Base-by-base conservation (phyloP, 1,139 yeast genomes). In the Geotrichum cucujoidarum region DNA sequence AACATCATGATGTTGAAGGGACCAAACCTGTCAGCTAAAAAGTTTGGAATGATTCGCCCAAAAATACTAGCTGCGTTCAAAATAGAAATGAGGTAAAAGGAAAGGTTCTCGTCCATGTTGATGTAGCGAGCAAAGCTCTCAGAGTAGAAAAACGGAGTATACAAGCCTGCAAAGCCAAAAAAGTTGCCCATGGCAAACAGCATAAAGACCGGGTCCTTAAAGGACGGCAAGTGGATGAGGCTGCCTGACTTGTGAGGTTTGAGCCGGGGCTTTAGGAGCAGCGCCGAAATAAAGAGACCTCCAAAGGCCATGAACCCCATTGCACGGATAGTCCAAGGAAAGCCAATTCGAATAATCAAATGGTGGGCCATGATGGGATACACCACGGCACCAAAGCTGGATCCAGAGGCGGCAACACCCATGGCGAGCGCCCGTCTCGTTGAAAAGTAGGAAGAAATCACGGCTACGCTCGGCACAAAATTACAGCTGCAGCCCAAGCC, bases 371-470 rank as follows among this genome's bases (percentile, higher is more conserved):
- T 54, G 44, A 65, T 56, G 2, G 71, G 69, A 47, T 58, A 62
- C 8, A 65, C 47, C 4, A 64, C 53, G 14, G 69, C 71, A 4
- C 68, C 70, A 5, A 74, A 62, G n/a, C 83, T 79, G 2, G 83
- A 72, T 0, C 86, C 86, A 1, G 78, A 72, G 1, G 81, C 71
- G 1, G 78, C 74, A 1, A 80, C 54, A 2, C 83, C 82, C n/a
- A 73, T 63, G 1, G 83, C 86, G 25, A 78, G 63, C 0, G 81
- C 75, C 49, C 83, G 69, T 50, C 66, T 73, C 48, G 68, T 71
- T 50, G 72, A 66, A 61, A 81, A 82, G 66, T 76, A 82, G 54
- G 77, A 83, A 4, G 64, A 55, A 5, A 60, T 57, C 14, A 57
- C 55, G 2, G 65, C 57, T 30, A 62, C 54, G 0, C 59, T 52